Evolutionary conservation across 2,329 filamentous ascomycete genomes (phyloP), one percentile per base, ranked within the genome.

Genomic region (Ceratocystis alfenasii): DNA sequence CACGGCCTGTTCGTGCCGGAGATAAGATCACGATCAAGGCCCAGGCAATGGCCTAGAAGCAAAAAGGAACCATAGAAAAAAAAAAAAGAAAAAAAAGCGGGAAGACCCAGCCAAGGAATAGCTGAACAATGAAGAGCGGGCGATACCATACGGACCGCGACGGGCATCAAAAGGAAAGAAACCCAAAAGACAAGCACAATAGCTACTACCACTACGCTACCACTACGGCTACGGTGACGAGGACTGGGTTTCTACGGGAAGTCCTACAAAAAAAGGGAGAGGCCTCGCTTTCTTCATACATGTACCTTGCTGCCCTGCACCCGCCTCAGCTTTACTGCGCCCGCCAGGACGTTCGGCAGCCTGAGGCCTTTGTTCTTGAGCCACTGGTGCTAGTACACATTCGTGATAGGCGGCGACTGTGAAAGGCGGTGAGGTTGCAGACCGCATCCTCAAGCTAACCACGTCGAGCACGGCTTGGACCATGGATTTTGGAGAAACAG

Each of bases 211-310:
- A 36, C 55, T n/a, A 20, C 28, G 28, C 55, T n/a, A 20, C 28
- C 17, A 1, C 53, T 15, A 28, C 5, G 53, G 28, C 15, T 59
- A 28, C 17, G 5, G 28, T 17, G 55, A 59, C 55, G 55, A 36
- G 55, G 55, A 59, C 55, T 59, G 55, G 55, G 55, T 59, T 59
- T 59, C 55, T 33, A 59, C 25, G 28, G 55, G 55, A 53, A 50
- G 25, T 22, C 50, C 10, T 22, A 1, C 28, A 12, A 17, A 17
- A 17, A 30, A 17, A 33, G 22, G n/a, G 20, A 12, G n/a, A 50
- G 22, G 48, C 15, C 20, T 53, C 25, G 12, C 22, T 28, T 28
- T 28, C 20, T 28, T 15, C 15, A 7, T 36, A 59, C 55, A 59
- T n/a, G 17, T 41, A 41, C 55, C 55, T 59, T 36, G 22, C 53